A percentile compares a stretch with the other conserved stretches of the same genome.
Evolutionary conservation across 2,329 filamentous ascomycete genomes (phyloP).

Genomic region (Aspergillus brasiliensis): DNA sequence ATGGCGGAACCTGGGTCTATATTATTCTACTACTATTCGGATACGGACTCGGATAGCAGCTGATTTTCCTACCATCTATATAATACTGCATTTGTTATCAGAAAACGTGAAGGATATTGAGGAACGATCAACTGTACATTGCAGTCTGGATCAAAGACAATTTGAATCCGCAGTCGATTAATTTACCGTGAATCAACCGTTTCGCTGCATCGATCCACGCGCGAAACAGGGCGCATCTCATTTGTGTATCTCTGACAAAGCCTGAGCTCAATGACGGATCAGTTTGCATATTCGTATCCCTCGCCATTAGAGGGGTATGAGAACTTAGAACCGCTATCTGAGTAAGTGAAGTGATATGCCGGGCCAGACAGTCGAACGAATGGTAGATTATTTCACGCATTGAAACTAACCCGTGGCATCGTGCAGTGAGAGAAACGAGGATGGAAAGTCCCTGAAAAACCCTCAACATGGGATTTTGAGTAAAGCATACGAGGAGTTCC

Average conservation of each 20-base stretch:
- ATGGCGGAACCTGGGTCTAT: background rate
- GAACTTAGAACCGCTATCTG: conserved; percentile 49
- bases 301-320: conserved; percentile 58
- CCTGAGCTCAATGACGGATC: conserved; percentile 49
- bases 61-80: background rate
- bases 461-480: conserved; percentile 63
- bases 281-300: conserved; percentile 56
- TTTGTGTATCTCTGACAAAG: background rate
- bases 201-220: background rate
- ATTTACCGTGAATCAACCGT: background rate
- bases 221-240: background rate
- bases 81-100: background rate
- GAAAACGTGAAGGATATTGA: background rate
- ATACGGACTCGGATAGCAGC: background rate
- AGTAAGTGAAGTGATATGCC: conserved; percentile 32
- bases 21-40: background rate
- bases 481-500: conserved; percentile 70
- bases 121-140: background rate
- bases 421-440: conserved; percentile 60
- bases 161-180: background rate
- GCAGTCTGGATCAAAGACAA: background rate
- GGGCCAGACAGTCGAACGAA: background rate
- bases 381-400: background rate
- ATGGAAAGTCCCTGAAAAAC: conserved; percentile 79
- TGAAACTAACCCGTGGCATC: background rate